Conservation (phyloP, 169 alveolate genomes). For the Cystoisospora suis region DNA sequence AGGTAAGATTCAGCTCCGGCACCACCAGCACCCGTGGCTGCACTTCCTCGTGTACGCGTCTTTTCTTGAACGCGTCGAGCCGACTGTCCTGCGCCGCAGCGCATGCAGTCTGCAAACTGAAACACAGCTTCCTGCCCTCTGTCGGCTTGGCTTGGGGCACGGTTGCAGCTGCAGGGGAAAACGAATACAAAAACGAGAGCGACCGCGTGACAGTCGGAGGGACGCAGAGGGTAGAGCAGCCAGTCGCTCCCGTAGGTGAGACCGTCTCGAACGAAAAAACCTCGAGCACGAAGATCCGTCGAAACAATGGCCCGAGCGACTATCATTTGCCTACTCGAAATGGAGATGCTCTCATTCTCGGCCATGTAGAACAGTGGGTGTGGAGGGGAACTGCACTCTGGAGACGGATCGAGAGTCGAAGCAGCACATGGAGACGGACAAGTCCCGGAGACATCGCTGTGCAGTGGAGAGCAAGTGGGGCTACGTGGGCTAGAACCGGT, state of each 20-base stretch:
- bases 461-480: no score
- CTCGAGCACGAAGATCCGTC: neutral
- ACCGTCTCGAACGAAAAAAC: constrained; percentile 11
- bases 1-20: neutral
- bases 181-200: constrained; percentile 17
- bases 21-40: neutral
- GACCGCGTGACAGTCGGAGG: constrained; percentile 11
- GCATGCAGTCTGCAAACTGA: neutral
- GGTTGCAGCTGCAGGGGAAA: neutral
- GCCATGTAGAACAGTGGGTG: no score
- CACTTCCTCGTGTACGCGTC: neutral
- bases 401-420: no score
- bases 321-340: no score
- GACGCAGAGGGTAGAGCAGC: constrained; percentile 17
- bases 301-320: neutral
- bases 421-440: no score
- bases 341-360: no score
- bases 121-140: neutral
- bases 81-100: neutral
- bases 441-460: no score
- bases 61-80: neutral
- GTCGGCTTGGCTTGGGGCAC: neutral
- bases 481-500: no score
- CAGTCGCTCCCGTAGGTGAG: constrained; percentile 34
- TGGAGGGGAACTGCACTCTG: no score